Base-by-base conservation (phyloP, 129 eudicot genomes). In the Smallanthus sonchifolius region DNA sequence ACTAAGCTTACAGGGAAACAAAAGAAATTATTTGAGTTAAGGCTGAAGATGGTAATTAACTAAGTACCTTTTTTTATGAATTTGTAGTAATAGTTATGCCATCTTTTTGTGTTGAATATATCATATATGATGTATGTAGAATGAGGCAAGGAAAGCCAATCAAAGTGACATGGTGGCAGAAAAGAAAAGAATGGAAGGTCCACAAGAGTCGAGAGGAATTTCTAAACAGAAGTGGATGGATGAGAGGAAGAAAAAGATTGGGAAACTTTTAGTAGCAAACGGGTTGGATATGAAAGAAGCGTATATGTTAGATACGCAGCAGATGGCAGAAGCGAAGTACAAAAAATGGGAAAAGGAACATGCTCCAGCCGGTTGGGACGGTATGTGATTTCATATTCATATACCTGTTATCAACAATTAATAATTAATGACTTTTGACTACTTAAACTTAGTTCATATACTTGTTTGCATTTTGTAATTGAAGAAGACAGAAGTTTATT, bases 331-430 rank as follows among this genome's bases (percentile, higher is more conserved):
- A 62, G 5, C 80, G 7, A 94, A 94, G 74, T 94, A 94, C 69
- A 94, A 94, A 82, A 94, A 94, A 66, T 91, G 99, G 99, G 99
- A 94, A 54, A 94, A 94, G 79, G 85, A 88, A n/a, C 91, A 89
- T 82, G 97, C 99, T 75, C 99, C 97, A 20, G 83, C 75, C 67
- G 99, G 97, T 56, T 91, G 99, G 99, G 99, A 94, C 82, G 99
- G 99, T 94, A 85, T 45, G 59, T 45, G 32, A 7, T 69, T 28
- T 69, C n/a, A 14, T 30, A 69, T 47, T 32, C 45, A 9, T 69
- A 28, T 16, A n/a, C 47, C 61, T 14, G 30, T 7, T 45, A 69
- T 43, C 39, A 19, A 15, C 30, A 3, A 42, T 67, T 44, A 11
- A 7, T 13, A 7, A 20, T 28, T 3, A 38, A 24, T 24, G 30